Evolutionary conservation across 148 eudicot species (phyloP).

Genomic region (Dianthus caryophyllus): DNA sequence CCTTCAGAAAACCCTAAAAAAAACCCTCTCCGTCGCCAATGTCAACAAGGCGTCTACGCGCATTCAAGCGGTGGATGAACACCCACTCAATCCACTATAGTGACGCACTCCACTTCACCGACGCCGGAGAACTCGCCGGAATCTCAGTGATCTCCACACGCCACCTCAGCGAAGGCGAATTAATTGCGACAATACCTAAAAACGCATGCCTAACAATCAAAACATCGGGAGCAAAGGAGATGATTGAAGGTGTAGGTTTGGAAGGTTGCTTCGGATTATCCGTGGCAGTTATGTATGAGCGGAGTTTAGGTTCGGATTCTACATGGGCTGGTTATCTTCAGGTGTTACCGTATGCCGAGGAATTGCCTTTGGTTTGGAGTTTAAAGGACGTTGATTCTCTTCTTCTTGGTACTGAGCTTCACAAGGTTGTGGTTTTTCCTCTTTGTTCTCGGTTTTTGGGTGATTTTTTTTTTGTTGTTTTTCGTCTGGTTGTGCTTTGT

Average conservation of each 20-base stretch:
- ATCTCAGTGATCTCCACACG: constrained; percentile 45
- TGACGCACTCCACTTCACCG: constrained; percentile 51
- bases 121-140: constrained; percentile 21
- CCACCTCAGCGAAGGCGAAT: constrained; percentile 56
- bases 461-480: no score
- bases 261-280: constrained; percentile 57
- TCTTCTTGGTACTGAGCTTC: constrained; percentile 83
- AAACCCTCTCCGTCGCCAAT: background rate
- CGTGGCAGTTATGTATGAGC: constrained; percentile 82
- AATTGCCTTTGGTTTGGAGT: constrained; percentile 72
- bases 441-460: background rate
- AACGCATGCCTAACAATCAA: constrained; percentile 57
- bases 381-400: constrained; percentile 51
- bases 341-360: constrained; percentile 47
- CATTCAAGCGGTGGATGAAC: constrained; percentile 82
- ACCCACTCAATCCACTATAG: constrained; percentile 43
- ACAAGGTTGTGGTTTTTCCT: constrained; percentile 42
- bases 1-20: background rate
- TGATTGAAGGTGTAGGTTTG: constrained; percentile 51
- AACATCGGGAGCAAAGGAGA: constrained; percentile 46
- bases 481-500: no score
- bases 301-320: constrained; percentile 52
- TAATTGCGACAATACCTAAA: constrained; percentile 78
- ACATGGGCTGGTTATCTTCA: constrained; percentile 75
- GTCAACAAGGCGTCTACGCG: constrained; percentile 46